Conservation (phyloP, 2,329 filamentous ascomycete species). For the Sporothrix euskadiensis region DNA sequence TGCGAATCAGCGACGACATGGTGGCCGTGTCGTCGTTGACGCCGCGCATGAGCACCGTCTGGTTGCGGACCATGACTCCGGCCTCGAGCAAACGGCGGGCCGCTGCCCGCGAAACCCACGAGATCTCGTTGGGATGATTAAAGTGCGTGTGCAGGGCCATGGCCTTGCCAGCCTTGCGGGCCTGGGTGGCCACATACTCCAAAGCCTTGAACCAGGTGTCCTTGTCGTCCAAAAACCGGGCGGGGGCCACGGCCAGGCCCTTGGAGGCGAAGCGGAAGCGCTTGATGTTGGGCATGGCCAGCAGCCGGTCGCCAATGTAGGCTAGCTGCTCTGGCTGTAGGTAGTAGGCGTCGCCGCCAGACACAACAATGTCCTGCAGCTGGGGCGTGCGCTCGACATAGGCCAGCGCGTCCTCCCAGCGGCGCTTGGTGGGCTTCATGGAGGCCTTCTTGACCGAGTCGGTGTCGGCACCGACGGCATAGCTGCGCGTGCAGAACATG, state of each 20-base stretch:
- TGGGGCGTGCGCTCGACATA: constrained; percentile 55
- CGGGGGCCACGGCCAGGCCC: constrained; percentile 60
- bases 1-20: constrained; percentile 56
- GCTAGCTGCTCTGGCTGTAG: constrained; percentile 54
- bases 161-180: constrained; percentile 56
- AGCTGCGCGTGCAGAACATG: constrained; percentile 62
- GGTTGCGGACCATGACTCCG: constrained; percentile 59
- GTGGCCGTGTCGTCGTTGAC: constrained; percentile 58
- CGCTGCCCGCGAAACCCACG: constrained; percentile 58
- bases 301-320: constrained; percentile 56
- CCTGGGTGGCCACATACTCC: constrained; percentile 52
- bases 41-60: constrained; percentile 59
- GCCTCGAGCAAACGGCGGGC: constrained; percentile 52
- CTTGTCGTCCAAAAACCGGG: constrained; percentile 51
- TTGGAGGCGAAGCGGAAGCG: constrained; percentile 64
- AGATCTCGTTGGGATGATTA: constrained; percentile 63
- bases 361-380: constrained; percentile 62
- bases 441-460: constrained; percentile 50
- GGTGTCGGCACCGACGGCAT: constrained; percentile 58
- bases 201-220: constrained; percentile 58
- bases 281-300: constrained; percentile 58
- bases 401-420: constrained; percentile 59
- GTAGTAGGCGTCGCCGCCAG: constrained; percentile 63
- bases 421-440: constrained; percentile 43
- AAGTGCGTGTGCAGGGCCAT: constrained; percentile 66